Conservation (phyloP, 148 eudicot species). For the Mesembryanthemum crystallinum region DNA sequence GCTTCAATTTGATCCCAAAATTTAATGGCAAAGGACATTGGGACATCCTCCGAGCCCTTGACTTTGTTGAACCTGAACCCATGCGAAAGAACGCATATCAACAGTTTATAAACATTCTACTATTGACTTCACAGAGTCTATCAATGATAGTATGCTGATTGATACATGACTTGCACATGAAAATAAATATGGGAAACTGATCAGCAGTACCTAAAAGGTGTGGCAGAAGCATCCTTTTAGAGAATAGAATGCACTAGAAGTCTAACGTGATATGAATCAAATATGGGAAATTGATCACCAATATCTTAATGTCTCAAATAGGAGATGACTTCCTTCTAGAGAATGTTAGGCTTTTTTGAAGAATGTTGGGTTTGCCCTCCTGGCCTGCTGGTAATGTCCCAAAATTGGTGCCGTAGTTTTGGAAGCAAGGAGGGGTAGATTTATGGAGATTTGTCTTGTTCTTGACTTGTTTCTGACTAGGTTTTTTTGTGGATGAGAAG, state of each 20-base stretch:
- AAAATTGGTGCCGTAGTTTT: too few species aligned
- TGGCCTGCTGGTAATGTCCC: too few species aligned
- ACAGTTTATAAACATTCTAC: background rate
- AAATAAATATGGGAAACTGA: background rate
- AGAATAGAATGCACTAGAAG: background rate
- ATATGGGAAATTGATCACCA: too few species aligned
- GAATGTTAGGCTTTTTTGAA: too few species aligned
- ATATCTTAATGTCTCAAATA: too few species aligned
- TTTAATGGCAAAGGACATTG: slow-evolving; percentile 48
- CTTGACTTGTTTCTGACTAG: too few species aligned
- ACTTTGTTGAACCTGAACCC: slow-evolving; percentile 47
- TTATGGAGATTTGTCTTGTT: too few species aligned
- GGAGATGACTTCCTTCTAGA: too few species aligned
- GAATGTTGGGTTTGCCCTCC: too few species aligned
- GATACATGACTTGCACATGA: background rate
- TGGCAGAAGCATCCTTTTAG: background rate
- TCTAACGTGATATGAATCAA: background rate
- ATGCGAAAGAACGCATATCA: slow-evolving; percentile 7
- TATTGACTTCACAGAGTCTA: background rate
- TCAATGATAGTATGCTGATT: background rate
- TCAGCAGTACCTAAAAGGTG: background rate
- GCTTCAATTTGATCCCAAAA: slow-evolving; percentile 60
- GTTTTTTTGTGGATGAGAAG: too few species aligned
- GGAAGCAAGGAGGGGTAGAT: too few species aligned
- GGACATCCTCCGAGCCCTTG: slow-evolving; percentile 45